Percentiles rank a stretch among this genome's conserved stretches.
Evolutionary conservation across 2,329 filamentous ascomycete species (phyloP).

Genomic region (Ceratocystis lukuohia): DNA sequence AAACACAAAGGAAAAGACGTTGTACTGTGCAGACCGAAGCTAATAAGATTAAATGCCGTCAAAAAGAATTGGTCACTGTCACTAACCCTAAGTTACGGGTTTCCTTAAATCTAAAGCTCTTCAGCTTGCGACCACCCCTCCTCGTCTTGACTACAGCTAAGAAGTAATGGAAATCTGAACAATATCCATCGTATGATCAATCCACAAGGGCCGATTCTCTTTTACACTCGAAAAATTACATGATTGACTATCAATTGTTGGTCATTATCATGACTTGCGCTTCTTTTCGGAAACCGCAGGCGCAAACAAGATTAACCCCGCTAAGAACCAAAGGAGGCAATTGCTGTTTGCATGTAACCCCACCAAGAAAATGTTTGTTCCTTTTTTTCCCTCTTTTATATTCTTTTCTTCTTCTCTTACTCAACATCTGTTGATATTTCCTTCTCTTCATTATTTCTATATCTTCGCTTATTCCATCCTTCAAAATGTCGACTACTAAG

Average conservation of each 20-base stretch:
- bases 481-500: slow-evolving; percentile 57
- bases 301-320: slow-evolving; percentile 5
- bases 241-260: neutral
- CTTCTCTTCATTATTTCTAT: neutral
- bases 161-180: too few relatives aligned
- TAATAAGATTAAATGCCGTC: neutral
- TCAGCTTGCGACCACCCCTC: neutral
- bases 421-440: neutral
- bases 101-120: neutral
- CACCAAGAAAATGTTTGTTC: slow-evolving; percentile 8
- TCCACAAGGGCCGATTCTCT: neutral
- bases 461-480: neutral
- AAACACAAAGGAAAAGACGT: neutral
- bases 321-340: neutral
- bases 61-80: neutral
- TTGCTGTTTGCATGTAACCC: slow-evolving; percentile 5
- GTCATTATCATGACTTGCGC: neutral
- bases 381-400: neutral
- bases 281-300: slow-evolving; percentile 2
- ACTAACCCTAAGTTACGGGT: neutral
- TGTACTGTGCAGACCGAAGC: neutral
- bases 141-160: too few relatives aligned
- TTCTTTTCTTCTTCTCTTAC: slow-evolving; percentile 1
- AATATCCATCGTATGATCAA: neutral
- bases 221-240: neutral